These are phyloP conservation scores for Shiraia sp. DNA, from an alignment of 2,329 filamentous ascomycete species.

Conservation along the genomic window DNA sequence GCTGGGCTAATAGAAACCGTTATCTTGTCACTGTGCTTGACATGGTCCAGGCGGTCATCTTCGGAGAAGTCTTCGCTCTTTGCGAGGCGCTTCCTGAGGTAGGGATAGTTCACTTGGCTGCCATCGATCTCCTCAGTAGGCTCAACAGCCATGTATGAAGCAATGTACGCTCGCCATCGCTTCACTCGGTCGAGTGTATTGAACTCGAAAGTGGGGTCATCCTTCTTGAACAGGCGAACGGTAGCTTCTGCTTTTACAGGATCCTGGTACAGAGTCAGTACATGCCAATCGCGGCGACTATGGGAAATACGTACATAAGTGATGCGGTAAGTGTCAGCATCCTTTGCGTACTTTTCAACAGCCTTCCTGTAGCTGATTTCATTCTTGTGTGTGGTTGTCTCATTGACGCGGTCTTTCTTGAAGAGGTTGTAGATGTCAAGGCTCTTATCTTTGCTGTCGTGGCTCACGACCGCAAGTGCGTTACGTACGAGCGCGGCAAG, in stretches of 20 bases:
- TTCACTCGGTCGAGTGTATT: conserved; percentile 66
- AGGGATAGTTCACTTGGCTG: conserved; percentile 42
- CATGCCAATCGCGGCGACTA: neutral
- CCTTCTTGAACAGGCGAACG: conserved; percentile 82
- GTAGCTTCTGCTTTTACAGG: conserved; percentile 73
- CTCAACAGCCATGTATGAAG: conserved; percentile 85
- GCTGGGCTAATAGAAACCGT: conserved; percentile 50
- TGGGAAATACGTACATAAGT: conserved; percentile 72
- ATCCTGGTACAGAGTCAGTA: conserved; percentile 31
- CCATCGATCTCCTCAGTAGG: conserved; percentile 63
- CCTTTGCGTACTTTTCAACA: conserved; percentile 90
- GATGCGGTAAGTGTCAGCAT: conserved; percentile 88
- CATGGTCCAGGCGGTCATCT: conserved; percentile 34
- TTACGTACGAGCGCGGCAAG: conserved; percentile 80
- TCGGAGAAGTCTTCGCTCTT: conserved; percentile 40
- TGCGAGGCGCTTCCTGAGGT: conserved; percentile 47
- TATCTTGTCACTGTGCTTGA: conserved; percentile 47
- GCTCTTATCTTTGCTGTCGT: conserved; percentile 90
- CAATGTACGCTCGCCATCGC: conserved; percentile 93
- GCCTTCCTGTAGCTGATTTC: conserved; percentile 91
- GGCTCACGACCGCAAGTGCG: conserved; percentile 79
- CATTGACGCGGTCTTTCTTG: conserved; percentile 76
- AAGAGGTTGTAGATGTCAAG: conserved; percentile 88
- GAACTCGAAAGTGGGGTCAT: conserved; percentile 77
- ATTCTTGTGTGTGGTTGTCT: conserved; percentile 84